Evolutionary conservation across 371 early-diverging fungal species (phyloP), one percentile per base, ranked within the genome.

Genomic region (Haplosporangium sp.): DNA sequence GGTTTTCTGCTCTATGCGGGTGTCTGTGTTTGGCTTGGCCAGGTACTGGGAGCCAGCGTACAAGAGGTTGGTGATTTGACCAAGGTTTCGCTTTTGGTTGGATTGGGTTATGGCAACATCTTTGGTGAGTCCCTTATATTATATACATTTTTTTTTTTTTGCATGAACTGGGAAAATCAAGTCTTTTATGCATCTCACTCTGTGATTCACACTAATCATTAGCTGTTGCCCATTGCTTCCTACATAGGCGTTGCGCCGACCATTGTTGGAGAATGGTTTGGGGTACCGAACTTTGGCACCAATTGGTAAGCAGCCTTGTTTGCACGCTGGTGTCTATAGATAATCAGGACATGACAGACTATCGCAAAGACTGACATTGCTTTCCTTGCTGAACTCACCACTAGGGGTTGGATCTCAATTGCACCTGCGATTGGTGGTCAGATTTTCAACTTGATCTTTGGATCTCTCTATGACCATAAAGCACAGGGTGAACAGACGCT

Each of bases 191-290:
- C 9, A 9, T 42, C 50, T n/a, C n/a, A n/a, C n/a, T 43, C n/a
- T 36, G 7, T 18, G 29, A 3, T 18, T 1, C 6, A 43, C 29
- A 23, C 6, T 23, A 20, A 42, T 42, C 55, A 29, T 50, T 41
- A 40, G 46, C 12, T 67, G 4, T 55, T 23, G 45, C 46, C 11
- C 43, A 29, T 14, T 20, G 41, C 47, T n/a, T 37, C 51, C 14
- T 0, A 20, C 51, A 2, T 52, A 73, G 74, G 82, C 14, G 80
- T 82, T 14, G 69, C 79, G 0, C 82, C 84, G 0, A 74, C 84
- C 3, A 81, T 83, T 53, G 65, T 69, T 6, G 73, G 70, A n/a
- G 81, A 81, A 48, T 83, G 84, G 84, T 83, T 83, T 60, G 82
- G 81, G 6, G 68, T 61, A 16, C 37, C 42, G 18, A 36, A 53